Base-by-base conservation (phyloP, 176 grass and related monocot genomes). In the Ampelocalamus luodianensis region DNA sequence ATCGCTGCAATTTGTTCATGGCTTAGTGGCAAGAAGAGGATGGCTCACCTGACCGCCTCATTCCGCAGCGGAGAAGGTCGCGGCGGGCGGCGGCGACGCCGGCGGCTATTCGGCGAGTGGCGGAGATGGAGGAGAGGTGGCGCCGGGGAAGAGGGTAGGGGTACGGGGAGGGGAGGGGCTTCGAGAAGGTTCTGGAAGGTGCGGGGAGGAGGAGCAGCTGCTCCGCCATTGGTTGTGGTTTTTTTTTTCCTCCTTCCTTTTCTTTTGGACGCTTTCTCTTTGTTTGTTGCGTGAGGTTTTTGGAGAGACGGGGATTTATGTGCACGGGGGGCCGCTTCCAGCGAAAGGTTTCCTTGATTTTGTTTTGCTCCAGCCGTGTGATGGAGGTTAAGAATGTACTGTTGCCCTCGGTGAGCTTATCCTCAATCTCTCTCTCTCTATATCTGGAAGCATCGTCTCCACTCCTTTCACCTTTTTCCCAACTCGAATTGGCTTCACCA, bases 131-230 rank as follows among this genome's bases (percentile, higher is more conserved):
- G 51, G 54, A 50, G 32, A 43, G 32, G 24, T 34, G 60, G 50
- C 42, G 75, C 1, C 12, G 18, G n/a, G 58, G 40, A 8, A 83
- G 59, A 8, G 39, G 49, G 59, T 13, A 14, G 9, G 40, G 14
- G 26, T n/a, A 32, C 0, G 29, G 74, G 12, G 49, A 13, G 18
- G 59, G 6, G 32, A 84, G 34, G 53, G 89, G 75, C 51, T 84
- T 87, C 80, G 42, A 87, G 85, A 91, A 84, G 61, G 75, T 84
- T 61, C 85, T 43, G 60, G 43, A 87, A 80, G 89, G 80, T 42
- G 80, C 80, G 12, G 85, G 53, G 34, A 64, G 61, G 68, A 91
- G 80, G 1, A 87, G 80, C 17, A 76, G 76, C 69, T 69, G 89
- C 89, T 70, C 80, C 85, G 89, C 85, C 89, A 91, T 90, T 71